Percentiles rank a stretch among this genome's conserved stretches.
Conservation (phyloP, 306 rosid genomes). For the Lathyrus tuberosus region DNA sequence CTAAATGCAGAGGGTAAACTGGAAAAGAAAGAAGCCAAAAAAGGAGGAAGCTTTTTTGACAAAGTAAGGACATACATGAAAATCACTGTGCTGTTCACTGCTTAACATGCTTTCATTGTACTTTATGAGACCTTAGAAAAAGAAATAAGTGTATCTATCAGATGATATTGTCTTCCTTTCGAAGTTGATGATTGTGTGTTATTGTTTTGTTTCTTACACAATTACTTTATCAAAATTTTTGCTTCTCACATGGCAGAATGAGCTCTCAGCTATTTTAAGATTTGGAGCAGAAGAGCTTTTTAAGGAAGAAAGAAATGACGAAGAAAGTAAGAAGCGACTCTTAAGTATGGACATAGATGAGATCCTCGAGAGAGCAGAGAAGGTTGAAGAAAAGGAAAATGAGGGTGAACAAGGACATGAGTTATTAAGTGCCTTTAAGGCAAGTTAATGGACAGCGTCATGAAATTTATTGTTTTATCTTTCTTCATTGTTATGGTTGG, state of each 20-base stretch:
- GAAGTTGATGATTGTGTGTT: slow-evolving; percentile 15
- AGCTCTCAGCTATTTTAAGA: slow-evolving; percentile 90
- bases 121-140: slow-evolving; percentile 8
- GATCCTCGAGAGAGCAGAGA: slow-evolving; percentile 99
- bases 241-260: slow-evolving; percentile 68
- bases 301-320: slow-evolving; percentile 93
- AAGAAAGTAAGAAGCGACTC: slow-evolving; percentile 94
- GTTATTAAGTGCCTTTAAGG: slow-evolving; percentile 96
- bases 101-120: slow-evolving; percentile 2
- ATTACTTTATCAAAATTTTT: slow-evolving; percentile 11
- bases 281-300: slow-evolving; percentile 99
- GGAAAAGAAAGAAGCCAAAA: slow-evolving; percentile 97
- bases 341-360: slow-evolving; percentile 95
- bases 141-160: neutral
- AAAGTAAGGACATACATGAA: slow-evolving; percentile 63
- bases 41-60: slow-evolving; percentile 87
- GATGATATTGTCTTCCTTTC: slow-evolving; percentile 5
- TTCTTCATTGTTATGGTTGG: neutral
- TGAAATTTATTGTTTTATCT: slow-evolving; percentile 4
- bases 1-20: slow-evolving; percentile 95
- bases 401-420: slow-evolving; percentile 74
- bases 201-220: neutral
- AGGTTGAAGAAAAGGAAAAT: slow-evolving; percentile 89
- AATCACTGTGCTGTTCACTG: neutral
- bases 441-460: slow-evolving; percentile 41